A percentile compares a stretch with the other conserved stretches of the same genome.
Conservation (phyloP, 2,329 filamentous ascomycete genomes). For the Aspergillus aculeatinus region DNA sequence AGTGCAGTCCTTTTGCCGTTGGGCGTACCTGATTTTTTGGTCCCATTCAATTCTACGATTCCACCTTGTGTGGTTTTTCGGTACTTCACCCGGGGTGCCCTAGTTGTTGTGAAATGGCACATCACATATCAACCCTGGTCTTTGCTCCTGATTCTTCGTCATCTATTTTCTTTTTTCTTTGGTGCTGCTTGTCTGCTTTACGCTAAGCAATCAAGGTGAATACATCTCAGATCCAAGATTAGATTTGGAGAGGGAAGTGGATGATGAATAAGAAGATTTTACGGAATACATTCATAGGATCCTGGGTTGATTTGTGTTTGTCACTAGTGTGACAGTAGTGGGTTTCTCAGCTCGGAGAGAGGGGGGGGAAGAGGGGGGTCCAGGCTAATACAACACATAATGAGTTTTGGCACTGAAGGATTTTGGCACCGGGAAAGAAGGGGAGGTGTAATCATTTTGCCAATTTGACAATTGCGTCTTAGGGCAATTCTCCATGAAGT, state of each 20-base stretch:
- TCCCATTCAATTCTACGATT: neutral
- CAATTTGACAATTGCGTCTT: neutral
- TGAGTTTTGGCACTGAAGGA: constrained; percentile 10
- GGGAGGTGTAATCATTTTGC: neutral
- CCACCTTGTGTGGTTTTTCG: neutral
- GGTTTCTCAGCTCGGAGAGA: constrained; percentile 13
- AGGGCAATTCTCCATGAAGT: neutral
- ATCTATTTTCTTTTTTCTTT: neutral
- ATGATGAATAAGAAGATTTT: constrained; percentile 15
- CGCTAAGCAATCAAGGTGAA: constrained; percentile 2
- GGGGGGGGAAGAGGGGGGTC: neutral
- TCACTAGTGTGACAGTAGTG: constrained; percentile 28
- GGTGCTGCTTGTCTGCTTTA: neutral
- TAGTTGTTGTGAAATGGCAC: neutral
- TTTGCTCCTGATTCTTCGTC: neutral
- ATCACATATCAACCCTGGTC: constrained; percentile 5
- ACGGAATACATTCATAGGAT: constrained; percentile 9
- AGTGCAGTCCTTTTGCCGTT: neutral
- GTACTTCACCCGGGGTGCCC: neutral
- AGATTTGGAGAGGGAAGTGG: neutral
- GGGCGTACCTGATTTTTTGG: neutral
- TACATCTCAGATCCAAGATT: constrained; percentile 8
- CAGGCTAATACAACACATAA: constrained; percentile 11
- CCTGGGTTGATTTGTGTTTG: constrained; percentile 24
- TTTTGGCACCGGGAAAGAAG: neutral